Base-by-base conservation (phyloP, 768 basidiomycete species). In the Gymnopilus junonius region DNA sequence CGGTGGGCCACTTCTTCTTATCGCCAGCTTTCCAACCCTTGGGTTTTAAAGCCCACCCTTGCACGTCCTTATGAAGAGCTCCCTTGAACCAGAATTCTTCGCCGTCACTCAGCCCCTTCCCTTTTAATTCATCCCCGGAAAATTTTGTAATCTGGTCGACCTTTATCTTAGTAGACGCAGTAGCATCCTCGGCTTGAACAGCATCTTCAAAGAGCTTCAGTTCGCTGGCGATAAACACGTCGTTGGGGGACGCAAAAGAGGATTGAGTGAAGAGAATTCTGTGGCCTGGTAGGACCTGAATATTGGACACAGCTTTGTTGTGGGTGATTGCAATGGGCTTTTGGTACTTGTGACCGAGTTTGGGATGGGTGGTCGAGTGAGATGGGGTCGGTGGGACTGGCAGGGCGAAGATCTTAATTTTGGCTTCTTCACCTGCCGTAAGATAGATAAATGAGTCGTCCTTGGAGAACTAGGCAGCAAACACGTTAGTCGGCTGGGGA, bases 31-130 rank as follows among this genome's bases (percentile, higher is more conserved):
- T 81, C 83, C 87, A 96, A 5, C 93, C 92, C 32, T 84, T 83
- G 8, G 97, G 97, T 67, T 89, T 93, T 58, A 95, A 66, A 14
- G 87, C 78, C 90, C 90, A 98, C 5, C 94, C 95, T 46, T 97
- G 95, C 15, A 98, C 88, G 31, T 85, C 70, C 73, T 83, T 85
- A 10, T 86, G 85, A 67, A 89, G 76, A 3, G 92, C 93, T 10
- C 97, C 97, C 63, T 87, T 84, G 79, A 97, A 98, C 88, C 90
- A 94, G 71, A 98, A 93, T 61, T 93, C 88, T 68, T 96, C 90
- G 14, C 90, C 92, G 8, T 74, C 70, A 59, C 79, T 77, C 39
- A 97, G 79, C 23, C 76, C 60, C 74, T 91, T 93, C 8, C 77
- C 83, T 54, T 82, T 75, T 54, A 95, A 74, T 6, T 80, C 81